A percentile compares a stretch with the other conserved stretches of the same genome.
Evolutionary conservation across 441 rosid species (phyloP).

Genomic region (Gossypium trilobum): DNA sequence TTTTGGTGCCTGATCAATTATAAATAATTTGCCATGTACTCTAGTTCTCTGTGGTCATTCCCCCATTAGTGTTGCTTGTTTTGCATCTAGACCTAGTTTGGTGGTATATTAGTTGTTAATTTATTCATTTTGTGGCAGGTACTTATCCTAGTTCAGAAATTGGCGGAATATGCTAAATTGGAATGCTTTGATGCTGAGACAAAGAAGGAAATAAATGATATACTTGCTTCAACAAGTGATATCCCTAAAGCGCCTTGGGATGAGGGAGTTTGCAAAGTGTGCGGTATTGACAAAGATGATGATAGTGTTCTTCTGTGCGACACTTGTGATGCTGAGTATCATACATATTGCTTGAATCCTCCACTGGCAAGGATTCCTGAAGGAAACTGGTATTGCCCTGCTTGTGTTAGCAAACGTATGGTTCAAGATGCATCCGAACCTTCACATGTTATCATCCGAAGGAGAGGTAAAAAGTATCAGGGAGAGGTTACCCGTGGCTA

Average conservation of each 20-base stretch:
- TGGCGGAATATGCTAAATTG: conserved; percentile 46
- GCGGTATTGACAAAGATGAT: conserved; percentile 94
- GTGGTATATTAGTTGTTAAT: background rate
- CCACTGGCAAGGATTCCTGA: conserved; percentile 92
- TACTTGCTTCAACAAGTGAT: conserved; percentile 50
- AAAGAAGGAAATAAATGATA: conserved; percentile 58
- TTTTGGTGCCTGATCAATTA: background rate
- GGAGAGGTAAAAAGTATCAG: conserved; percentile 46
- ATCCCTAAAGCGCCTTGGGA: conserved; percentile 98
- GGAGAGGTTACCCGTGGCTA: conserved; percentile 62
- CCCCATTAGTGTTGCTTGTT: background rate
- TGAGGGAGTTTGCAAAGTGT: conserved; percentile 95
- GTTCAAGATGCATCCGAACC: conserved; percentile 42
- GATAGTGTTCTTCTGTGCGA: conserved; percentile 94
- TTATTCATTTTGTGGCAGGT: conserved; percentile 49
- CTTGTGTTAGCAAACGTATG: conserved; percentile 56
- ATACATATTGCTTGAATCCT: conserved; percentile 94
- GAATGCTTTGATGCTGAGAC: conserved; percentile 52
- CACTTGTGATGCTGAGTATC: conserved; percentile 96
- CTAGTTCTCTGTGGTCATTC: background rate
- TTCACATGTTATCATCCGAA: conserved; percentile 34
- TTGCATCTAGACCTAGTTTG: background rate
- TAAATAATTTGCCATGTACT: background rate
- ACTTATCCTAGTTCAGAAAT: conserved; percentile 50
- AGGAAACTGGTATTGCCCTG: conserved; percentile 98